Base-by-base conservation (phyloP, 1,284 basidiomycete species). In the Baeospora myosura region DNA sequence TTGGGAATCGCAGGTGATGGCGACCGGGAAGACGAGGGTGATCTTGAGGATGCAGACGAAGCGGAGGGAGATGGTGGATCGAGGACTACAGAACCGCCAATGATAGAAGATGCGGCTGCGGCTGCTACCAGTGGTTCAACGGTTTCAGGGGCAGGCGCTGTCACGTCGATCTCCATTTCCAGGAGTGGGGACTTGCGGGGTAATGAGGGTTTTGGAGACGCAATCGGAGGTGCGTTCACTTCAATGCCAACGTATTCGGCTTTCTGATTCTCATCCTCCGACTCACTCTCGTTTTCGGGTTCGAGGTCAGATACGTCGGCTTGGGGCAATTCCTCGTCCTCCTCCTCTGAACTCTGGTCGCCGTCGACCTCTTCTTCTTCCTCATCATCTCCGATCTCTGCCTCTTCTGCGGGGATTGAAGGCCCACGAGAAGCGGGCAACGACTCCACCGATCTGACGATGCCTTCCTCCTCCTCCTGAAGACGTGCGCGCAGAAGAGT, bases 41-140 rank as follows among this genome's bases (percentile, higher is more conserved):
- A 34, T 5, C 49, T 54, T 3, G 64, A 64, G 1, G 65, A 62
- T 12, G 66, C 14, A 29, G 18, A 61, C 3, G 64, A 57, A 1
- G 64, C 55, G 1, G 64, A 55, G 3, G 58, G 53, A 3, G 63
- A 56, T 6, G 56, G 56, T 7, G 58, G 61, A n/a, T 61, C 60
- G 18, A 73, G 54, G 35, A 72, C 57, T 16, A 59, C 53, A 2
- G 68, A 62, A n/a, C 68, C 68, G 2, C 69, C 72, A 67, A 74
- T 73, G 42, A 76, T 74, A 6, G 71, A 74, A 5, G 68, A 68
- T 10, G 66, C 63, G 0, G 69, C 69, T 0, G 66, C 65, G 0
- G 66, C 65, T 6, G 63, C 60, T 22, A 60, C 60, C 35, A 68
- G 62, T 22, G 70, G 66, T 0, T 64, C 61, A 17, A 66, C 58